These are phyloP conservation scores for Boletus sp. DNA, from an alignment of 768 basidiomycete genomes.

Conservation along the genomic window DNA sequence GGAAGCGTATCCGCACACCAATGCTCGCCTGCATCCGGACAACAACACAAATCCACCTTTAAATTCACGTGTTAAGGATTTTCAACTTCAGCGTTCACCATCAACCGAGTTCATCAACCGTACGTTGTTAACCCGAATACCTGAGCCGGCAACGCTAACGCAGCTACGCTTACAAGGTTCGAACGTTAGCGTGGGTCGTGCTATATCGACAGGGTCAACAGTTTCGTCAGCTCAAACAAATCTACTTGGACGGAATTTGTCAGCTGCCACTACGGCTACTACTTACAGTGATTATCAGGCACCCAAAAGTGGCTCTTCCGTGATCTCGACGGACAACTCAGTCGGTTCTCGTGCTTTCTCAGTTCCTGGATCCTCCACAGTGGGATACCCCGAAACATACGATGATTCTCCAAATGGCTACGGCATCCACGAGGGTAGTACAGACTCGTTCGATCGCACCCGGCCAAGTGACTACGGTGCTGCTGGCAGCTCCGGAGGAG, in stretches of 20 bases:
- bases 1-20: constrained; percentile 15
- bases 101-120: constrained; percentile 22
- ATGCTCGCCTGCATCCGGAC: constrained; percentile 13
- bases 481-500: constrained; percentile 14
- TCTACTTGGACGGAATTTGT: constrained; percentile 23
- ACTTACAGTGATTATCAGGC: constrained; percentile 17
- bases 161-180: constrained; percentile 10
- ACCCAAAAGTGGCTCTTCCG: constrained; percentile 16
- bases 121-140: constrained; percentile 14
- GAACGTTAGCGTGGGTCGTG: constrained; percentile 21
- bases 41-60: constrained; percentile 4
- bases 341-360: constrained; percentile 18
- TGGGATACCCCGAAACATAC: constrained; percentile 13
- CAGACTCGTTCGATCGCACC: constrained; percentile 26
- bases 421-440: constrained; percentile 16
- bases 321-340: constrained; percentile 15
- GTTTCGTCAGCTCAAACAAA: constrained; percentile 26
- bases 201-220: constrained; percentile 30
- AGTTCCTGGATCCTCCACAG: constrained; percentile 23
- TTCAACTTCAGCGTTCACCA: constrained; percentile 15
- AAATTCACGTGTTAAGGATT: constrained; percentile 19
- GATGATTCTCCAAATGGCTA: constrained; percentile 20
- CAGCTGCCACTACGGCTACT: constrained; percentile 27
- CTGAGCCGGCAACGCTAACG: constrained; percentile 1
- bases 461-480: constrained; percentile 17